Percentiles rank a stretch among this genome's conserved stretches.
Conservation (phyloP, 106 monocot species). For the Posidonia australis region DNA sequence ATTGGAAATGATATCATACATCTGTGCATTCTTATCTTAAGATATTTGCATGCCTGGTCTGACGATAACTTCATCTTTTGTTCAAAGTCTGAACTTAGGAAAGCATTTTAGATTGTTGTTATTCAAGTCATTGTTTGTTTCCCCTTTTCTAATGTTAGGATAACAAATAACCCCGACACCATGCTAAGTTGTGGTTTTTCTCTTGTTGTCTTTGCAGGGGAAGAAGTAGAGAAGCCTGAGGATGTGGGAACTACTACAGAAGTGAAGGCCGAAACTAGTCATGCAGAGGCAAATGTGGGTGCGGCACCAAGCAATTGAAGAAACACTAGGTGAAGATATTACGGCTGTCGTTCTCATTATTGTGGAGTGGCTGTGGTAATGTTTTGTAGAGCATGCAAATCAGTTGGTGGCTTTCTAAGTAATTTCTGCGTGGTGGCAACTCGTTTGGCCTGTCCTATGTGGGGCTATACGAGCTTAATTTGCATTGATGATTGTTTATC, state of each 20-base stretch:
- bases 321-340: not conserved
- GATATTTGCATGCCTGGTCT: no score
- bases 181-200: not conserved
- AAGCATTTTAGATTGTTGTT: no score
- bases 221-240: slow-evolving; percentile 25
- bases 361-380: not conserved
- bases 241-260: not conserved
- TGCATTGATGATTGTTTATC: no score
- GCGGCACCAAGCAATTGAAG: slow-evolving; percentile 14
- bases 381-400: not conserved
- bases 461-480: no score
- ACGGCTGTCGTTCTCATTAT: not conserved
- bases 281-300: slow-evolving; percentile 15
- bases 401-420: not conserved
- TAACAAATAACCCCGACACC: no score
- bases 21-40: slow-evolving; percentile 1
- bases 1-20: not conserved
- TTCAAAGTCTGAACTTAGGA: no score
- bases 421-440: no score
- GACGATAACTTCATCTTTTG: no score
- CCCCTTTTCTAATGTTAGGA: no score
- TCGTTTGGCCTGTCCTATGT: no score
- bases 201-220: not conserved
- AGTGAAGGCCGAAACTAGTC: slow-evolving; percentile 1
- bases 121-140: no score